Evolutionary conservation across 371 early-diverging fungal genomes (phyloP).

Genomic region (Coemansia sp.): DNA sequence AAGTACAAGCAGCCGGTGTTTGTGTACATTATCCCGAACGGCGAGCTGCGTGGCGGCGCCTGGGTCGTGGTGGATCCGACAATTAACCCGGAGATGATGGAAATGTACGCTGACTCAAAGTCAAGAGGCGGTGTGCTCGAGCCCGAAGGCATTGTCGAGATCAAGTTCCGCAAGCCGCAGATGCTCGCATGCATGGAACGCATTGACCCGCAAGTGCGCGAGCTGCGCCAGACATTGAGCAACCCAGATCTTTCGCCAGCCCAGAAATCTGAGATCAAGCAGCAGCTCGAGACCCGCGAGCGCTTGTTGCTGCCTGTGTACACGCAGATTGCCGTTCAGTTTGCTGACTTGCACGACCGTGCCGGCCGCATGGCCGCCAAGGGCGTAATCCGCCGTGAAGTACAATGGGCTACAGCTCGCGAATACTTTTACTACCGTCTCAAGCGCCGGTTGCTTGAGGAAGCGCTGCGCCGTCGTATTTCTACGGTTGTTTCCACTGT

Average conservation of each 20-base stretch:
- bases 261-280: slow-evolving; percentile 64
- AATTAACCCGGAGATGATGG: slow-evolving; percentile 97
- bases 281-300: slow-evolving; percentile 75
- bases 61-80: slow-evolving; percentile 98
- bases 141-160: slow-evolving; percentile 98
- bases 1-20: slow-evolving; percentile 96
- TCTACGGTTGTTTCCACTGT: slow-evolving; percentile 50
- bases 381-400: slow-evolving; percentile 77
- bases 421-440: slow-evolving; percentile 93
- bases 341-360: slow-evolving; percentile 96
- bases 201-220: slow-evolving; percentile 73
- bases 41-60: slow-evolving; percentile 98
- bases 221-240: slow-evolving; percentile 63
- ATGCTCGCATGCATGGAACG: slow-evolving; percentile 90
- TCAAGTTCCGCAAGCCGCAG: slow-evolving; percentile 96
- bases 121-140: slow-evolving; percentile 96
- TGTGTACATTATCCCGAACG: slow-evolving; percentile 92
- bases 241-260: slow-evolving; percentile 46
- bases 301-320: slow-evolving; percentile 84
- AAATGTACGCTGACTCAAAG: slow-evolving; percentile 93
- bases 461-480: slow-evolving; percentile 65
- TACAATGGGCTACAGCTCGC: slow-evolving; percentile 83
- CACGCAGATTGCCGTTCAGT: slow-evolving; percentile 91
- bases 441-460: slow-evolving; percentile 74
- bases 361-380: slow-evolving; percentile 96